A percentile compares a stretch with the other conserved stretches of the same genome.
Conservation (phyloP, 805 yeast species). For the Saccharomycopsis sp. region DNA sequence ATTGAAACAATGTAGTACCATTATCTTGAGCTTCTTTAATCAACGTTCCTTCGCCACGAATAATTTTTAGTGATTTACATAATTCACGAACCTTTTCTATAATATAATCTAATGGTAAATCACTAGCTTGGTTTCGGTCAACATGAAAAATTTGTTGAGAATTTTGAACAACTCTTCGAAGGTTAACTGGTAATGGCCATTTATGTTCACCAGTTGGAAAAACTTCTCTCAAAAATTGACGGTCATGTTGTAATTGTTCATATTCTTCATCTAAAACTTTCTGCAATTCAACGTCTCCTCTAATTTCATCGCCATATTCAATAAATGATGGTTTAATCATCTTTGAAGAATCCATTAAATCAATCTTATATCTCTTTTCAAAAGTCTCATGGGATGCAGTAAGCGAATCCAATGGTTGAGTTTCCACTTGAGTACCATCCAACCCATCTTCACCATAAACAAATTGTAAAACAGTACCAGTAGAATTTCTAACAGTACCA, state of each 20-base stretch:
- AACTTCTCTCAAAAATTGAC: constrained; percentile 72
- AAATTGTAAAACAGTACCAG: constrained; percentile 94
- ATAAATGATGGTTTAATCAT: constrained; percentile 64
- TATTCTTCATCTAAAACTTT: constrained; percentile 77
- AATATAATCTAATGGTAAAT: constrained; percentile 77
- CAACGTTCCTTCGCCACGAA: constrained; percentile 74
- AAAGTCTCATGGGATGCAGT: constrained; percentile 86
- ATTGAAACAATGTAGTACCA: constrained; percentile 85
- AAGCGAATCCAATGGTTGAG: constrained; percentile 89
- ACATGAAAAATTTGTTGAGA: constrained; percentile 95
- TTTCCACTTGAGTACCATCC: constrained; percentile 97
- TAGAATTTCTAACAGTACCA: constrained; percentile 95
- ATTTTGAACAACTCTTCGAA: constrained; percentile 93
- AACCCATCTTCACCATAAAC: constrained; percentile 98
- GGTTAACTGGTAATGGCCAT: constrained; percentile 97
- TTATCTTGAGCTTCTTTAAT: constrained; percentile 83
- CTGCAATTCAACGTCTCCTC: constrained; percentile 85
- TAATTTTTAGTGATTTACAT: constrained; percentile 52
- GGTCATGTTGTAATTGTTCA: constrained; percentile 67
- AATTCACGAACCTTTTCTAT: constrained; percentile 64
- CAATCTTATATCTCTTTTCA: constrained; percentile 78
- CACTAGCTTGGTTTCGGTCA: constrained; percentile 86
- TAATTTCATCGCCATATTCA: constrained; percentile 85
- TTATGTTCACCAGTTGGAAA: constrained; percentile 91
- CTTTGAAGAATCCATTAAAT: constrained; percentile 63